Base-by-base conservation (phyloP, 306 rosid genomes). In the Echinosophora koreensis region DNA sequence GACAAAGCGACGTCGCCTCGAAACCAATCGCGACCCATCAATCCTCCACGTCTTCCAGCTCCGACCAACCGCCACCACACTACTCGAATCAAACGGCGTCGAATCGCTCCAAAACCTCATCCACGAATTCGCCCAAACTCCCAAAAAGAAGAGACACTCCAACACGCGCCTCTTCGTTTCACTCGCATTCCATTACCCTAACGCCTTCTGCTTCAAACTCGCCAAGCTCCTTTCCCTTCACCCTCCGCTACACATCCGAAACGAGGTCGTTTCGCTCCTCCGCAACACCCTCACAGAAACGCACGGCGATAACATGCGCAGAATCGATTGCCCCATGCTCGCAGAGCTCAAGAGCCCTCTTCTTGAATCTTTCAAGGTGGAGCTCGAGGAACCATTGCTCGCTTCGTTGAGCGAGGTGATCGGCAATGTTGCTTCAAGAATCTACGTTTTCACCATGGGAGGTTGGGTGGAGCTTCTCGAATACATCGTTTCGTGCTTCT, bases 401-500 rank as follows among this genome's bases (percentile, higher is more conserved):
- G 3, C 22, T 35, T 5, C 3, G 32, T 46, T 77, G 6, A 34
- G 63, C 13, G 30, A 18, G 54, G 4, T 14, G 14, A 27, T 46
- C 5, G 14, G 35, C 10, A 8, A 18, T 9, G 15, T 80, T 44
- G 70, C 76, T n/a, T 11, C 30, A 2, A 34, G 64, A 62, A 3
- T 63, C 17, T 77, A 18, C 28, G 4, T 9, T 4, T 7, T 0
- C 18, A n/a, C 32, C 2, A 6, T 18, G 0, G 64, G 30, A 4
- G 49, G 38, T 7, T 82, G 85, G 85, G 5, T 2, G 2, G 81
- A 70, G 35, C 68, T 76, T 76, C 81, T 69, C 32, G 63, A 52
- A 4, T 61, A 69, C 55, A 7, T 74, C 10, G 0, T 62, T 28
- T 0, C 17, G 0, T 64, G 52, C 15, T 0, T 69, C 30, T 1